Conservation (phyloP, 164 flowering plant species). For the Magnolia changhungtana region DNA sequence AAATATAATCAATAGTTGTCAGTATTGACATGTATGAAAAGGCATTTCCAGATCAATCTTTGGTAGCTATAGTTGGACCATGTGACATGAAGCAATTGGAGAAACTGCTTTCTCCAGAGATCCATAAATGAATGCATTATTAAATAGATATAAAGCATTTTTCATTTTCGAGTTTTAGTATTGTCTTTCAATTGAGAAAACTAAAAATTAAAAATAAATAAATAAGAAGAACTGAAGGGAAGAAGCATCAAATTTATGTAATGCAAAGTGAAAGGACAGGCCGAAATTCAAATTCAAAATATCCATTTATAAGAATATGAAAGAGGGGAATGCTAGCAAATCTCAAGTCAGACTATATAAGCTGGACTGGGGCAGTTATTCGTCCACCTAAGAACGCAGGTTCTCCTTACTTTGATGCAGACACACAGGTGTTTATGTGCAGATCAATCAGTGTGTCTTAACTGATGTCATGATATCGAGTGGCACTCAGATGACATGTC, state of each 20-base stretch:
- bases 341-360: too few species aligned
- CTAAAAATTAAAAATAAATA: too few species aligned
- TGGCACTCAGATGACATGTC: too few species aligned
- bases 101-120: not conserved
- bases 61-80: not conserved
- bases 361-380: too few species aligned
- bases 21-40: not conserved
- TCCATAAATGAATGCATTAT: not conserved
- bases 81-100: not conserved
- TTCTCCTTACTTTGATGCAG: too few species aligned
- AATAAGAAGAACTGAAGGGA: not conserved
- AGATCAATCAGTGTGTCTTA: too few species aligned
- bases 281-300: not conserved
- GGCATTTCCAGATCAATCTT: not conserved
- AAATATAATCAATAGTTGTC: conserved; percentile 7
- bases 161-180: not conserved
- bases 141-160: too few species aligned
- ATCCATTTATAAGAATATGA: not conserved
- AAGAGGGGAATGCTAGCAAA: not conserved
- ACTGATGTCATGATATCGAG: too few species aligned
- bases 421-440: too few species aligned
- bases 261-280: not conserved
- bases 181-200: not conserved
- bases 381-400: too few species aligned
- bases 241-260: not conserved